Percentiles rank a stretch among this genome's conserved stretches.
phyloP scores from a whole-genome alignment of 2,329 filamentous ascomycete species.

The Dothistroma pini region DNA sequence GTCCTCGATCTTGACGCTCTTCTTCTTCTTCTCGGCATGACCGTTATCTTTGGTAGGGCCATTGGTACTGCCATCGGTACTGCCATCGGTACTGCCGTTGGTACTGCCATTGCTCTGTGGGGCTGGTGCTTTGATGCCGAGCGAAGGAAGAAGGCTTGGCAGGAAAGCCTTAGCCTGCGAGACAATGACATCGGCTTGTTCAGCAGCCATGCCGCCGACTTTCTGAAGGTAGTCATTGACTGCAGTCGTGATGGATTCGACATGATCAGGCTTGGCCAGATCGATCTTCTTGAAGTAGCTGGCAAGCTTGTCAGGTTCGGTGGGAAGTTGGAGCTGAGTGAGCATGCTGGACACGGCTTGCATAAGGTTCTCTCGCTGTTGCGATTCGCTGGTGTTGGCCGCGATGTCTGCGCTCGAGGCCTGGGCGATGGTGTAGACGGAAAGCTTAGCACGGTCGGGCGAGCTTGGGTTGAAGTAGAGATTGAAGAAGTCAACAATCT shows the following conservation, averaged over 20 bases:
- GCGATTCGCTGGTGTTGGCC: conserved; percentile 33
- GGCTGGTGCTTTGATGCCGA: conserved; percentile 8
- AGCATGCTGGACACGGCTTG: conserved; percentile 47
- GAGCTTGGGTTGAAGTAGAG: conserved; percentile 73
- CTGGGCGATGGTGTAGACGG: conserved; percentile 79
- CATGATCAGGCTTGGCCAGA: conserved; percentile 37
- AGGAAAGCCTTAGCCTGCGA: conserved; percentile 50
- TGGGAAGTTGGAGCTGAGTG: conserved; percentile 44
- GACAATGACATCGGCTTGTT: conserved; percentile 48
- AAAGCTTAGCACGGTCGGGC: conserved; percentile 70
- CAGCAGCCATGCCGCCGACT: conserved; percentile 46
- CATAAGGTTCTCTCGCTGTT: conserved; percentile 46
- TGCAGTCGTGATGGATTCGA: conserved; percentile 39
- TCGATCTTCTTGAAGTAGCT: conserved; percentile 45
- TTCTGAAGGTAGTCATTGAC: conserved; percentile 40
- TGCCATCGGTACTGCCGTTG: background rate
- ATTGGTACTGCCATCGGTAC: background rate
- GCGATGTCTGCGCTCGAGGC: conserved; percentile 41
- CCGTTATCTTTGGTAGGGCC: conserved; percentile 21
- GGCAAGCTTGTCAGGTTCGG: conserved; percentile 43
- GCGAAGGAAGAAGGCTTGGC: conserved; percentile 39
- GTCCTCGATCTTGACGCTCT: conserved; percentile 66
- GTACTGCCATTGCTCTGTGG: background rate
- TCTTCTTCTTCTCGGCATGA: conserved; percentile 41
- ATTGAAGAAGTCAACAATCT: conserved; percentile 76